These are phyloP conservation scores for Agroathelia rolfsii DNA, from an alignment of 1,284 basidiomycete species.

Conservation along the genomic window DNA sequence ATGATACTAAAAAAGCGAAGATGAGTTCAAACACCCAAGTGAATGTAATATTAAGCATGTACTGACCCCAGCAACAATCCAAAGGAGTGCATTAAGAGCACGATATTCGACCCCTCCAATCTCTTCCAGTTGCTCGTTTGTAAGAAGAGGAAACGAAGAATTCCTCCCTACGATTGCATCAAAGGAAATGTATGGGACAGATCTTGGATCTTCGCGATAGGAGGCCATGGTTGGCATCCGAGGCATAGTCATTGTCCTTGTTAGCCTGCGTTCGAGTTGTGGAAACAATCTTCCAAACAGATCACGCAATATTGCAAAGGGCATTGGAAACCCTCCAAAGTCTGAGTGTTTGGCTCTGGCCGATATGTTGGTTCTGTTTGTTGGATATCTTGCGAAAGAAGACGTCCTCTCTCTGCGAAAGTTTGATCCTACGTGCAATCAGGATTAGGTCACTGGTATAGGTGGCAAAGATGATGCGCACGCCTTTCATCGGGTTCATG, in stretches of 20 bases:
- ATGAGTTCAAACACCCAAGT: conserved; percentile 14
- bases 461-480: too few species aligned
- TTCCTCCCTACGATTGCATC: conserved; percentile 80
- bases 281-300: conserved; percentile 51
- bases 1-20: conserved; percentile 49
- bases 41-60: conserved; percentile 11
- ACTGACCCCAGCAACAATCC: conserved; percentile 58
- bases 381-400: conserved; percentile 12
- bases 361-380: conserved; percentile 15
- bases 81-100: conserved; percentile 72
- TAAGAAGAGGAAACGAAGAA: conserved; percentile 76
- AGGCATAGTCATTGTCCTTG: conserved; percentile 65
- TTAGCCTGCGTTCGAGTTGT: conserved; percentile 37
- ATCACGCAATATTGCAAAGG: conserved; percentile 44
- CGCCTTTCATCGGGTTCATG: too few species aligned
- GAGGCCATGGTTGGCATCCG: conserved; percentile 56
- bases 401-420: conserved; percentile 12
- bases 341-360: conserved; percentile 30
- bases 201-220: conserved; percentile 32
- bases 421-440: conserved; percentile 18
- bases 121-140: conserved; percentile 81
- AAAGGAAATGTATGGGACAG: conserved; percentile 82
- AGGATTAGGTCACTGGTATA: too few species aligned
- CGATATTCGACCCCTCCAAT: conserved; percentile 92
- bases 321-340: conserved; percentile 89